Evolutionary conservation across 2,329 filamentous ascomycete genomes (phyloP), one percentile per base, ranked within the genome.

Genomic region (Arthrinium phaeospermum): DNA sequence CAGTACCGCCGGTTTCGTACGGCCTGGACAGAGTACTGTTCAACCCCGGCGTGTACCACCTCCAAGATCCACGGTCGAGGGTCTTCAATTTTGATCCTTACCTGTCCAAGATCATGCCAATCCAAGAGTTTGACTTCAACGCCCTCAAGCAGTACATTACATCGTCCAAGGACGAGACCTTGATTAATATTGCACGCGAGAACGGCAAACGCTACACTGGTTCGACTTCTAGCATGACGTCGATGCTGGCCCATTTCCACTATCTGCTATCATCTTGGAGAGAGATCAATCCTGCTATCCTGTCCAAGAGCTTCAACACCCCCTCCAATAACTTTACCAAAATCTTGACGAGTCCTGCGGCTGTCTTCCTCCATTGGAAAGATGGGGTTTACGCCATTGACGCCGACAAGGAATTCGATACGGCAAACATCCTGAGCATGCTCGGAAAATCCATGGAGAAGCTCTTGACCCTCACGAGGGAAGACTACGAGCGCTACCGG

Each of bases 11-110:
- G 37, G 85, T 98, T 2, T 86, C 90, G 1, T 92, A 96, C 79
- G 92, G 93, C 8, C 86, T 98, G 45, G 94, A 97, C 74, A 89
- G 95, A 72, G 96, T 97, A n/a, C 85, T 99, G 3, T 99, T 99
- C 87, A 99, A 98, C 78, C 92, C 92, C 1, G 95, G 96, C 30
- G 94, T 98, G 49, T 98, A 98, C 81, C 92, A 94, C 69, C 88
- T 99, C 70, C 95, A 97, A 82, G 96, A 99, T 80, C 91, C 92
- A 34, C 90, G 94, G 72, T 95, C 96, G 51, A 89, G 91, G 24
- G 94, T 98, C 8, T 99, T 91, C 87, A 99, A 99, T 81, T 99
- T 99, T 78, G 96, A 99, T 79, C 96, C 97, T 0, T 98, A 98
- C 79, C 88, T 99, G 27, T 91, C 95, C 73, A 91, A 91, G 70